phyloP scores from a whole-genome alignment of 2,329 filamentous ascomycete species.

The Triangularia verruculosa region DNA sequence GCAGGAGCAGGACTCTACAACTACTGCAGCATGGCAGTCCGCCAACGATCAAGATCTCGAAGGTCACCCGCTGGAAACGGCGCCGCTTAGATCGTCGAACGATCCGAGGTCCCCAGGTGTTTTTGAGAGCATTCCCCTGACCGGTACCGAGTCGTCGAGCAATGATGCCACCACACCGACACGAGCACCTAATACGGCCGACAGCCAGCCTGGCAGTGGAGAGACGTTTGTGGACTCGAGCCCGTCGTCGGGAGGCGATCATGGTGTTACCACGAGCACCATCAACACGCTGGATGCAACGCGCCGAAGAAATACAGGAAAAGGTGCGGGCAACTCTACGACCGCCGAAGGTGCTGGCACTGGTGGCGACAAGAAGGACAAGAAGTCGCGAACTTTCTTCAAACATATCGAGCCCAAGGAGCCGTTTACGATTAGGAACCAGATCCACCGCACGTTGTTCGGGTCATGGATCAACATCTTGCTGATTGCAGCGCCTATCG shows the following conservation, averaged over 20 bases:
- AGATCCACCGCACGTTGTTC: slow-evolving; percentile 71
- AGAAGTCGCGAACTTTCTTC: slow-evolving; percentile 45
- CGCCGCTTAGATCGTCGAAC: neutral
- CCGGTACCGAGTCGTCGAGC: neutral
- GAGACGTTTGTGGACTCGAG: neutral
- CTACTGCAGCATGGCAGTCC: slow-evolving; percentile 38
- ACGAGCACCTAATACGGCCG: neutral
- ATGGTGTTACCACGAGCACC: slow-evolving; percentile 21
- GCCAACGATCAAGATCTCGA: slow-evolving; percentile 24
- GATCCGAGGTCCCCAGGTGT: neutral
- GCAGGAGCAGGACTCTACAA: slow-evolving; percentile 20
- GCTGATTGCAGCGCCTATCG: slow-evolving; percentile 72
- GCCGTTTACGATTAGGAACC: slow-evolving; percentile 59
- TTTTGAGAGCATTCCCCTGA: neutral
- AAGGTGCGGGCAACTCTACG: slow-evolving; percentile 8
- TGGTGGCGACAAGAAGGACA: slow-evolving; percentile 33
- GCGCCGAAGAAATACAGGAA: slow-evolving; percentile 27
- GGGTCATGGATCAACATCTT: slow-evolving; percentile 86
- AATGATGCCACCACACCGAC: slow-evolving; percentile 6
- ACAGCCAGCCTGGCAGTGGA: neutral
- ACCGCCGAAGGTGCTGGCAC: slow-evolving; percentile 18
- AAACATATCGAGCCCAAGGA: slow-evolving; percentile 48
- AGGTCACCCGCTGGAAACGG: slow-evolving; percentile 21
- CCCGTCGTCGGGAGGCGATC: slow-evolving; percentile 6
- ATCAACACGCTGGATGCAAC: slow-evolving; percentile 29